Conservation (phyloP, 805 yeast genomes). For the Metschnikowia amazonensis region DNA sequence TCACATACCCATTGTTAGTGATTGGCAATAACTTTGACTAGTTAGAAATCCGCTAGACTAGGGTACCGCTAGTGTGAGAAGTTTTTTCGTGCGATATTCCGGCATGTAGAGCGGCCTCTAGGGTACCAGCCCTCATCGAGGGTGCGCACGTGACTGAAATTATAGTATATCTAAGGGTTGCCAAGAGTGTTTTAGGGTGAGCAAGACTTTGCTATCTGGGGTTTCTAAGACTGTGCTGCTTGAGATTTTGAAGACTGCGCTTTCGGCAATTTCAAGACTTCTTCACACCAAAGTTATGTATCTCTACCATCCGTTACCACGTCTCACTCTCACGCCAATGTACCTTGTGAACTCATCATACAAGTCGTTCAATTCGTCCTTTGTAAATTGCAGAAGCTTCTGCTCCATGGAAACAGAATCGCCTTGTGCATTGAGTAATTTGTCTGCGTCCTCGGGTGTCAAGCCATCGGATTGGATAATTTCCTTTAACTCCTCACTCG, state of each 20-base stretch:
- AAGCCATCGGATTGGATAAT: conserved; percentile 13
- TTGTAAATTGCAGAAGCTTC: conserved; percentile 25
- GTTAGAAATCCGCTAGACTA: conserved; percentile 8
- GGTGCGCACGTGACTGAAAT: conserved; percentile 12
- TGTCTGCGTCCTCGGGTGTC: conserved; percentile 17
- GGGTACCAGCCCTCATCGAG: conserved; percentile 17
- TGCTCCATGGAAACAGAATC: conserved; percentile 13
- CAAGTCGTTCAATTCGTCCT: conserved; percentile 50
- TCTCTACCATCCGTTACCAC: conserved; percentile 32
- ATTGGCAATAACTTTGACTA: conserved; percentile 14
- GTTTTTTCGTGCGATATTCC: conserved; percentile 13
- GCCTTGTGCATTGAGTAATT: conserved; percentile 9
- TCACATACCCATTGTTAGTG: conserved; percentile 21
- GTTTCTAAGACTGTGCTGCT: too few relatives aligned
- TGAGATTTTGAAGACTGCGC: too few relatives aligned
- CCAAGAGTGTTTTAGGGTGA: background rate
- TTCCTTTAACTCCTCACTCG: conserved; percentile 12
- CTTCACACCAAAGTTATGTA: too few relatives aligned
- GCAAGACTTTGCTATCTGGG: background rate
- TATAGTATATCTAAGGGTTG: background rate
- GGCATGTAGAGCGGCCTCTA: conserved; percentile 11
- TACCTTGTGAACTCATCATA: conserved; percentile 66
- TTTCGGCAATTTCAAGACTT: too few relatives aligned
- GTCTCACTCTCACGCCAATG: conserved; percentile 58
- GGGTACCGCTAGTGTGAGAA: conserved; percentile 15